Percentiles rank a stretch among this genome's conserved stretches.
Conservation (phyloP, 768 basidiomycete species). For the Myochromella boudieri region DNA sequence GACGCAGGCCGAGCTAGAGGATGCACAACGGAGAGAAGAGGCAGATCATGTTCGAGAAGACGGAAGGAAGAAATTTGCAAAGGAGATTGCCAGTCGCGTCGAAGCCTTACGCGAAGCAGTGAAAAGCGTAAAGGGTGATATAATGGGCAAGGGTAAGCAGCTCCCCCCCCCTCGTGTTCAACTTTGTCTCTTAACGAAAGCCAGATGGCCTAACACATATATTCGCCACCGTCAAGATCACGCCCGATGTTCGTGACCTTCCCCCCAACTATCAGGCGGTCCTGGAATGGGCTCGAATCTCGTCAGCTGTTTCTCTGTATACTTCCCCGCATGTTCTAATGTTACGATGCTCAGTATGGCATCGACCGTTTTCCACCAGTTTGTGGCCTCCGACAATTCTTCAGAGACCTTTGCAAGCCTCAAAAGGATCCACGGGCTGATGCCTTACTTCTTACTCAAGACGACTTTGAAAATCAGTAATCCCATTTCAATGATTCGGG, state of each 20-base stretch:
- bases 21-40: slow-evolving; percentile 79
- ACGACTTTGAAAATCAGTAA: slow-evolving; percentile 90
- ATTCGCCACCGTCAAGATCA: slow-evolving; percentile 86
- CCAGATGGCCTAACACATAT: slow-evolving; percentile 84
- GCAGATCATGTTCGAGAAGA: slow-evolving; percentile 88
- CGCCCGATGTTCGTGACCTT: slow-evolving; percentile 71
- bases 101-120: slow-evolving; percentile 83
- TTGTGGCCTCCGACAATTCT: slow-evolving; percentile 89
- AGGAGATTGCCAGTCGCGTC: slow-evolving; percentile 83
- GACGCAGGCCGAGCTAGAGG: slow-evolving; percentile 71
- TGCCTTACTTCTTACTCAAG: slow-evolving; percentile 98
- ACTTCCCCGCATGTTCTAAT: slow-evolving; percentile 4
- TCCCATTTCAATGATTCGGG: slow-evolving; percentile 94
- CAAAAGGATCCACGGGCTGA: slow-evolving; percentile 91
- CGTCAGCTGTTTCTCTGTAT: slow-evolving; percentile 53
- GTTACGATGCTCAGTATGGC: slow-evolving; percentile 61
- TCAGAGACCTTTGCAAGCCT: slow-evolving; percentile 85
- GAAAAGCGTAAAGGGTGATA: slow-evolving; percentile 87
- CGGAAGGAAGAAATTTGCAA: slow-evolving; percentile 80
- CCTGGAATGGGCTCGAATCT: slow-evolving; percentile 95
- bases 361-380: slow-evolving; percentile 94
- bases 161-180: not conserved
- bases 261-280: slow-evolving; percentile 88
- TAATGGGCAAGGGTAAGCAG: slow-evolving; percentile 76
- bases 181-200: not conserved